Evolutionary conservation across 371 early-diverging fungal species (phyloP).

Genomic region (Lichtheimia ornata): DNA sequence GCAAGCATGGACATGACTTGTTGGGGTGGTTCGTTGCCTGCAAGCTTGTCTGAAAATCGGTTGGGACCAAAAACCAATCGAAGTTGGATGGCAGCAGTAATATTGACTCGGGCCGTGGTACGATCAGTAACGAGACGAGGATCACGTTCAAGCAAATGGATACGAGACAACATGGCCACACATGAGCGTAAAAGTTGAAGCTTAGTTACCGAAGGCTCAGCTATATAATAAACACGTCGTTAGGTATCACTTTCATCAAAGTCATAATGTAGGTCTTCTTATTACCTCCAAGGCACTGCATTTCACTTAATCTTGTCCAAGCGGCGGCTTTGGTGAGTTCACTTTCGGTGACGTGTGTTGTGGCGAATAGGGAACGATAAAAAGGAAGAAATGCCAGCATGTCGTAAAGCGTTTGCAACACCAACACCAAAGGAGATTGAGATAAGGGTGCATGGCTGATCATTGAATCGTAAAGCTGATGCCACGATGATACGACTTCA

Average conservation of each 20-base stretch:
- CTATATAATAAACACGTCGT: constrained; percentile 12
- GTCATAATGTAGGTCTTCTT: constrained; percentile 1
- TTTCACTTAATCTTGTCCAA: constrained; percentile 38
- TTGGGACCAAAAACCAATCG: constrained; percentile 28
- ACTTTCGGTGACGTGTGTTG: constrained; percentile 8
- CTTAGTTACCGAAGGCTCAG: constrained; percentile 29
- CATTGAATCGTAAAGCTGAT: constrained; percentile 18
- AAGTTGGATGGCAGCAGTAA: constrained; percentile 36
- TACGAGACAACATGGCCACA: constrained; percentile 32
- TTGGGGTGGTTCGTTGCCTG: not conserved
- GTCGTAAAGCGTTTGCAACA: constrained; percentile 11
- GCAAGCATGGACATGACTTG: constrained; percentile 15
- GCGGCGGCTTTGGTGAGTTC: constrained; percentile 21
- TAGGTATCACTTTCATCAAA: not conserved
- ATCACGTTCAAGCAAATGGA: constrained; percentile 16
- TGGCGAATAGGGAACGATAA: not conserved
- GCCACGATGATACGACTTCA: constrained; percentile 32
- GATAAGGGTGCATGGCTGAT: constrained; percentile 2
- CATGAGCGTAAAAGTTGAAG: constrained; percentile 40
- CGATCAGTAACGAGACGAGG: constrained; percentile 20
- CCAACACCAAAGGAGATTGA: constrained; percentile 8
- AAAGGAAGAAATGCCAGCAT: not conserved
- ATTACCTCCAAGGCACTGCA: constrained; percentile 42
- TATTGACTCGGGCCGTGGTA: constrained; percentile 33
- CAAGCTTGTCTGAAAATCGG: not conserved